phyloP scores from a whole-genome alignment of 192 early-diverging fungal species.

The Coemansia sp. region DNA sequence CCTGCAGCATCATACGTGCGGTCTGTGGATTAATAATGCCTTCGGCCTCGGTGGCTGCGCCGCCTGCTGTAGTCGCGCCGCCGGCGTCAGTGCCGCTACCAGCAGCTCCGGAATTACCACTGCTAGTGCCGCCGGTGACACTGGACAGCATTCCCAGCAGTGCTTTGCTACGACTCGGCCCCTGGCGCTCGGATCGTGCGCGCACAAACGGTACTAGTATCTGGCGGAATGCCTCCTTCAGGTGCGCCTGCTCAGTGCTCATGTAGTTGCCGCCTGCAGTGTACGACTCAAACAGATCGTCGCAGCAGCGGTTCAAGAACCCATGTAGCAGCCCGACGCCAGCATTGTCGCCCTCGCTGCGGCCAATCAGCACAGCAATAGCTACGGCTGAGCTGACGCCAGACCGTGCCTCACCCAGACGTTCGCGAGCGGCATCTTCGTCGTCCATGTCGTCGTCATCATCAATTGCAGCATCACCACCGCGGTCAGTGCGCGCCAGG shows the following conservation, averaged over 20 bases:
- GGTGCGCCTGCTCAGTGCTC: conserved; percentile 68
- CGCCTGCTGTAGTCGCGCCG: not conserved
- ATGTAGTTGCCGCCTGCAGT: conserved; percentile 87
- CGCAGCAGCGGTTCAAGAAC: conserved; percentile 83
- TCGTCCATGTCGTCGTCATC: conserved; percentile 50
- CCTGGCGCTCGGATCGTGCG: conserved; percentile 39
- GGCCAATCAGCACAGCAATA: conserved; percentile 50
- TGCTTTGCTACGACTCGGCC: conserved; percentile 39
- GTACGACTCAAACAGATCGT: conserved; percentile 95
- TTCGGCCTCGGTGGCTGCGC: conserved; percentile 12
- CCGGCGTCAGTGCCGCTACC: not conserved
- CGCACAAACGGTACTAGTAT: conserved; percentile 55
- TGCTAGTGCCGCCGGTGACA: conserved; percentile 21
- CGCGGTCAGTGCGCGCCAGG: not conserved
- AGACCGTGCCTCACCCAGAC: conserved; percentile 46
- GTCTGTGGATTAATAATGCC: conserved; percentile 29
- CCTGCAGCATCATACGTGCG: conserved; percentile 57
- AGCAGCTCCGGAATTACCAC: conserved; percentile 4
- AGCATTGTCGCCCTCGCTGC: conserved; percentile 52
- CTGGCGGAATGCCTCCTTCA: conserved; percentile 66
- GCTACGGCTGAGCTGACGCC: conserved; percentile 49
- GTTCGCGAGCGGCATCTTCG: conserved; percentile 40
- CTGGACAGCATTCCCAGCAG: conserved; percentile 53
- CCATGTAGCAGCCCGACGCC: conserved; percentile 61
- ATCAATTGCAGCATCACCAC: conserved; percentile 25